These are phyloP conservation scores for Postia placenta DNA, from an alignment of 768 basidiomycete genomes.

Conservation along the genomic window DNA sequence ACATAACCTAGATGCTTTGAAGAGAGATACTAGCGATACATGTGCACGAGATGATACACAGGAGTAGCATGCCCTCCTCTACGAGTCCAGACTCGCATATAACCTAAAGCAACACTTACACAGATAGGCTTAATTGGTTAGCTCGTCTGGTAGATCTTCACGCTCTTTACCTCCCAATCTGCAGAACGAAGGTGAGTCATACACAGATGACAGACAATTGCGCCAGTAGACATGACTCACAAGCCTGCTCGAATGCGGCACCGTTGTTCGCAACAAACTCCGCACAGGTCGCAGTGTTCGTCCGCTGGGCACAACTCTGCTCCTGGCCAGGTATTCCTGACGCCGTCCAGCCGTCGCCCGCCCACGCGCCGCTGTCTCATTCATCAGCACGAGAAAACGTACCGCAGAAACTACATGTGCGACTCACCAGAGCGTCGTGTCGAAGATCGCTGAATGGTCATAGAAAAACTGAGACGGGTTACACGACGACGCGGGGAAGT, in stretches of 20 bases:
- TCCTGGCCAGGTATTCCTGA: slow-evolving; percentile 80
- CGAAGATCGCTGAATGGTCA: slow-evolving; percentile 73
- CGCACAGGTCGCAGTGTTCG: slow-evolving; percentile 76
- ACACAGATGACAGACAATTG: slow-evolving; percentile 4
- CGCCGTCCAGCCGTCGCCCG: slow-evolving; percentile 66
- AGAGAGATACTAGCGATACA: no score
- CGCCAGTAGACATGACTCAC: slow-evolving; percentile 39
- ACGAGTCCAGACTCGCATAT: no score
- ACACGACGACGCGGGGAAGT: slow-evolving; percentile 72
- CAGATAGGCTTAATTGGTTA: no score
- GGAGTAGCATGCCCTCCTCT: no score
- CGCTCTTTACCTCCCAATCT: slow-evolving; percentile 82
- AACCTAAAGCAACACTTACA: no score
- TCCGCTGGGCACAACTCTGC: slow-evolving; percentile 77
- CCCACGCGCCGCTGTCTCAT: slow-evolving; percentile 76
- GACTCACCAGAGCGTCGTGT: slow-evolving; percentile 76
- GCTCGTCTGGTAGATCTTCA: slow-evolving; percentile 61
- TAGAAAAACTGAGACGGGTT: slow-evolving; percentile 76
- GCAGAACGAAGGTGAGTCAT: slow-evolving; percentile 1
- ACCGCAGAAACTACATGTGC: slow-evolving; percentile 12
- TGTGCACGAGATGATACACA: no score
- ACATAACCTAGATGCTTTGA: no score
- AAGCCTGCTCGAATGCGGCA: slow-evolving; percentile 65
- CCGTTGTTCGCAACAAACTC: slow-evolving; percentile 74
- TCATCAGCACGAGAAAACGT: slow-evolving; percentile 7